phyloP scores from a whole-genome alignment of 108 stramenopile genomes.

The Poteriospumella lacustris region DNA sequence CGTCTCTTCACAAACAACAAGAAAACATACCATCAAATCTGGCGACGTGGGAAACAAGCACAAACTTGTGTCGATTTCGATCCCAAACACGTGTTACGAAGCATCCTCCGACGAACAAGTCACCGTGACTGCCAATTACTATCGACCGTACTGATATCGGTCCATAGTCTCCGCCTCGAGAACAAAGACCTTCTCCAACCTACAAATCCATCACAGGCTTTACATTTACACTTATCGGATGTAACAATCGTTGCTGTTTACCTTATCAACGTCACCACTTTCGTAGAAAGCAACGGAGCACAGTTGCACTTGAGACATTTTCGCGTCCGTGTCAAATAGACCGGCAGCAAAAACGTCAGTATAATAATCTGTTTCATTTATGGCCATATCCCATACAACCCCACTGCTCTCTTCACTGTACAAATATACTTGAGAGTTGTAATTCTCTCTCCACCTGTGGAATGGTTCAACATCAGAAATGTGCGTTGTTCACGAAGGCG shows the following conservation, averaged over 20 bases:
- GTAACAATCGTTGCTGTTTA: no score
- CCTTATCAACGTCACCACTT: slow-evolving; percentile 59
- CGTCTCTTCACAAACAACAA: no score
- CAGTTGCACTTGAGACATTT: slow-evolving; percentile 84
- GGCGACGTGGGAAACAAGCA: not conserved
- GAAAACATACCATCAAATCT: not conserved
- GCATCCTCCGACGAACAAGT: slow-evolving; percentile 23
- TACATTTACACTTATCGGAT: no score
- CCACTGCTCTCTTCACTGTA: slow-evolving; percentile 40
- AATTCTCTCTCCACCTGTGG: slow-evolving; percentile 13
- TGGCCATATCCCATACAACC: slow-evolving; percentile 44
- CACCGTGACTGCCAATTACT: not conserved
- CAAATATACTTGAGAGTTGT: slow-evolving; percentile 39
- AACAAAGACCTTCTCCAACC: slow-evolving; percentile 85
- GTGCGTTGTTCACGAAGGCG: not conserved
- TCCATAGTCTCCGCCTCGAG: slow-evolving; percentile 63
- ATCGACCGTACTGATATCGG: slow-evolving; percentile 64
- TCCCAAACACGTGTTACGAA: slow-evolving; percentile 22
- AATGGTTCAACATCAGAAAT: not conserved
- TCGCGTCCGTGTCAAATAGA: slow-evolving; percentile 77
- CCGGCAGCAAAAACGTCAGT: slow-evolving; percentile 68
- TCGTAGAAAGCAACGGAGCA: slow-evolving; percentile 86
- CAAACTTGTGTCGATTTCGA: slow-evolving; percentile 5
- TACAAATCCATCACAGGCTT: not conserved
- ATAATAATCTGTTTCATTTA: slow-evolving; percentile 26